These are phyloP conservation scores for Arthromyces matolae DNA, from an alignment of 768 basidiomycete genomes.

Conservation along the genomic window DNA sequence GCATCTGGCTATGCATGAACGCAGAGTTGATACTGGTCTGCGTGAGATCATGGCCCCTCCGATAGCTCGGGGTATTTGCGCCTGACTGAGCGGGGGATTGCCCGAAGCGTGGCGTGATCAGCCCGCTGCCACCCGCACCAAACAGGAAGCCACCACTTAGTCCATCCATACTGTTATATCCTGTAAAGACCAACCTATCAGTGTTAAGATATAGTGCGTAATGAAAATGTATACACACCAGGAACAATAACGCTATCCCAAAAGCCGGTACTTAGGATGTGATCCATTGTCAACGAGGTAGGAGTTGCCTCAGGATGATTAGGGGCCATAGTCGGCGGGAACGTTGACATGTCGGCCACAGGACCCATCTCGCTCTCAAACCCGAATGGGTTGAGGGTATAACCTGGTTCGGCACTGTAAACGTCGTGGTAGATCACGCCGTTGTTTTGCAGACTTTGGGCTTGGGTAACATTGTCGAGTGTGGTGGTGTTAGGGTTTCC, in stretches of 20 bases:
- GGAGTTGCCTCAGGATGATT: constrained; percentile 37
- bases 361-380: constrained; percentile 85
- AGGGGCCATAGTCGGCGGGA: constrained; percentile 84
- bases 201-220: not conserved
- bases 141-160: constrained; percentile 84
- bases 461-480: not conserved
- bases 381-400: constrained; percentile 54
- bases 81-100: constrained; percentile 60
- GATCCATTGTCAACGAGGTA: constrained; percentile 72
- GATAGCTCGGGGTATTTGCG: constrained; percentile 39
- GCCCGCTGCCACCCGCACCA: constrained; percentile 76
- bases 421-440: not conserved
- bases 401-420: constrained; percentile 24
- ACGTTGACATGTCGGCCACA: constrained; percentile 74
- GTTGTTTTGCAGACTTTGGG: not conserved
- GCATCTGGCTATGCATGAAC: constrained; percentile 32
- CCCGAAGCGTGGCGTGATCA: constrained; percentile 72
- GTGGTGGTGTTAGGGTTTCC: not conserved
- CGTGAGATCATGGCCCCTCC: constrained; percentile 24
- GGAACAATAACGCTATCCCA: constrained; percentile 89
- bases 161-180: constrained; percentile 80
- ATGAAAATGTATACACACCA: constrained; percentile 45
- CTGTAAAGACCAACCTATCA: constrained; percentile 31
- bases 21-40: constrained; percentile 46
- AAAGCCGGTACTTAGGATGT: constrained; percentile 72